A percentile compares a stretch with the other conserved stretches of the same genome.
These are phyloP conservation scores for Coniochaeta prunicola DNA, from an alignment of 2,329 filamentous ascomycete genomes.

Conservation along the genomic window DNA sequence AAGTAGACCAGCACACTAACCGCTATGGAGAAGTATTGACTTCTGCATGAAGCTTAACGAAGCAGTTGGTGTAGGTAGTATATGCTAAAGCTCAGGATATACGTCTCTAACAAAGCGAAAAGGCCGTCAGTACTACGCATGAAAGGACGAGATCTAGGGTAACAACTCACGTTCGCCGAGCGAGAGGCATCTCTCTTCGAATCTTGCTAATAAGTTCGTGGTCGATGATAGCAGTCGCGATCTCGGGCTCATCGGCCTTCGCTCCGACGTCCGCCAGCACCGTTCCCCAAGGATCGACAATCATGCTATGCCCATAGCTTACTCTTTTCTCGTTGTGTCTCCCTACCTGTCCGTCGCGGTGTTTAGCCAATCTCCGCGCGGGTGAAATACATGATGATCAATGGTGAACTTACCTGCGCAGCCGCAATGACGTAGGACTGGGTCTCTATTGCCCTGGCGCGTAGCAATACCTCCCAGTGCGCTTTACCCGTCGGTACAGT, in stretches of 20 bases:
- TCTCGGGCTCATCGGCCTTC: conserved; percentile 27
- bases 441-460: conserved; percentile 79
- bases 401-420: conserved; percentile 62
- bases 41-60: not conserved
- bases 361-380: not conserved
- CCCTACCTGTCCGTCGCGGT: not conserved
- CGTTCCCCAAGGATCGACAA: conserved; percentile 84
- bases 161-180: conserved; percentile 40
- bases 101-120: conserved; percentile 8
- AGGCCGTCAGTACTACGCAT: not conserved
- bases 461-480: conserved; percentile 77
- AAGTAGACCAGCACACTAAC: too few species aligned
- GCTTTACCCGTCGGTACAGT: conserved; percentile 77
- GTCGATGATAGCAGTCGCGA: conserved; percentile 37
- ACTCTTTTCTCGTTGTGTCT: conserved; percentile 60
- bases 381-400: conserved; percentile 39
- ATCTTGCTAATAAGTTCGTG: conserved; percentile 37
- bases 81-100: conserved; percentile 10
- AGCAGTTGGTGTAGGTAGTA: not conserved
- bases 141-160: not conserved
- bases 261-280: conserved; percentile 55
- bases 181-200: conserved; percentile 44
- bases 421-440: conserved; percentile 83
- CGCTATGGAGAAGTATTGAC: too few species aligned
- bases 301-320: conserved; percentile 81